Evolutionary conservation across 1,284 basidiomycete species (phyloP), one percentile per base, ranked within the genome.

Genomic region (Boletus semigastroideus): DNA sequence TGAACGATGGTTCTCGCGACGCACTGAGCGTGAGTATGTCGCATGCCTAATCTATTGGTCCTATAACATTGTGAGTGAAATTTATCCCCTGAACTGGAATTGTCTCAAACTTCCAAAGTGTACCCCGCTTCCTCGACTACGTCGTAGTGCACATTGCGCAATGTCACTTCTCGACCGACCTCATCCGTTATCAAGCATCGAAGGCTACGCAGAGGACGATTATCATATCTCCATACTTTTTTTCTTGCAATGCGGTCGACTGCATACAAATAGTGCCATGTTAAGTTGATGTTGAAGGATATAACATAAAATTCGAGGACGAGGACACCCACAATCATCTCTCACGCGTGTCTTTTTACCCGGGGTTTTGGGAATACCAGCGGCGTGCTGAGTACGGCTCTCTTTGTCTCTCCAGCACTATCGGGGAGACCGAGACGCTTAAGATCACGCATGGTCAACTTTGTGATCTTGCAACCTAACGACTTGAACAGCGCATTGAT

Each of bases 291-390:
- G 5, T n/a, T n/a, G n/a, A n/a, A 41, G 19, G 2, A 14, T 9
- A 25, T 14, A 3, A 16, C 28, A 34, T 22, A 13, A 44, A 28
- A 41, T 25, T 7, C 12, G 8, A 40, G 12, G 11, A n/a, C n/a
- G n/a, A n/a, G 20, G 16, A 27, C 14, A 25, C 42, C 34, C 34
- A 34, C 34, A 2, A 31, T 44, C 22, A 41, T 19, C n/a, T 31
- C 16, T 62, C 51, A 64, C 1, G 30, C 28, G 4, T 59, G 63
- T 45, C 54, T 54, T 42, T 61, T 67, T 11, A 42, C 27, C 11
- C 75, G 70, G 19, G 74, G 72, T 64, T 87, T 88, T 1, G 92
- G 92, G 72, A 94, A 95, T 56, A 80, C 77, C 7, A 94, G 75
- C 2, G 93, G 93, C 2, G 84, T 79, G 48, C 74, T 82, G 47